phyloP scores from a whole-genome alignment of 2,329 filamentous ascomycete species.

The Colletotrichum sublineola region DNA sequence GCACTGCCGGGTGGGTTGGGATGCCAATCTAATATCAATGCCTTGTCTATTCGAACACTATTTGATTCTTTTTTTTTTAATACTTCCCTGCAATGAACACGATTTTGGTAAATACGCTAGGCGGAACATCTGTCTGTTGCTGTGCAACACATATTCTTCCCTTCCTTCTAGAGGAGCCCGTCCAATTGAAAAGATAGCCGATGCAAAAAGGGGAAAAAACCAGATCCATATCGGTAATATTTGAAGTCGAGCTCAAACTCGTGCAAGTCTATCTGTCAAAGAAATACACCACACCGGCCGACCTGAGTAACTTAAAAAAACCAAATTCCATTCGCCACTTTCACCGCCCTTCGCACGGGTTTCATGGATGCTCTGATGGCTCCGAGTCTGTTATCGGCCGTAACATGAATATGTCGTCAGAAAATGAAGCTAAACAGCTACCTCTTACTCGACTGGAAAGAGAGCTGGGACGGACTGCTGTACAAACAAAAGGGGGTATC shows the following conservation, averaged over 20 bases:
- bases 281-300: neutral
- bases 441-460: neutral
- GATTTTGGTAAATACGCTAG: neutral
- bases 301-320: neutral
- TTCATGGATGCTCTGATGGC: conserved; percentile 2
- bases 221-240: too few relatives aligned
- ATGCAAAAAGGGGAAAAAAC: neutral
- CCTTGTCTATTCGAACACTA: conserved; percentile 3
- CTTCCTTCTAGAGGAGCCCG: neutral
- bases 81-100: neutral
- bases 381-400: conserved; percentile 13
- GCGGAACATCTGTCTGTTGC: neutral
- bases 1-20: conserved; percentile 16
- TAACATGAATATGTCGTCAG: conserved; percentile 7
- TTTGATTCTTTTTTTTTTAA: neutral
- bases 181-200: neutral
- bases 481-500: conserved; percentile 37
- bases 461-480: neutral
- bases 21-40: neutral
- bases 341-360: neutral
- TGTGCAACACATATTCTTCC: neutral
- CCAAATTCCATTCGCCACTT: neutral
- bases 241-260: neutral
- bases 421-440: neutral
- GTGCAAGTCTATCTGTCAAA: neutral